Evolutionary conservation across 495 filamentous ascomycete species (phyloP).

Genomic region (Aspergillus coremiiformis): DNA sequence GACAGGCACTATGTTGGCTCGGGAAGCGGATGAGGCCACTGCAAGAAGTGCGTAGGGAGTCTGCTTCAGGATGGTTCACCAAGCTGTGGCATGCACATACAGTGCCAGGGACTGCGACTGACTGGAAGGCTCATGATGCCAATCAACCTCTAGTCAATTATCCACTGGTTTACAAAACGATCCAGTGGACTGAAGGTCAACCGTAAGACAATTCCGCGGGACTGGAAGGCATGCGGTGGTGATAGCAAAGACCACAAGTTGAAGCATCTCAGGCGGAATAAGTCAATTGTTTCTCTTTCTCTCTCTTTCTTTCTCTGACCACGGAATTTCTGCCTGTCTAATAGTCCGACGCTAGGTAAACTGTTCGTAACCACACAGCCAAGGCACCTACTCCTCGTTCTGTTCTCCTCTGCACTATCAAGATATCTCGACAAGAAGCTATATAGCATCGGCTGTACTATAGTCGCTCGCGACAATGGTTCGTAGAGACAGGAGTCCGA

Average conservation of each 20-base stretch:
- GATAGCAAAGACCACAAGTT: slow-evolving; percentile 18
- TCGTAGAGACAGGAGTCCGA: slow-evolving; percentile 19
- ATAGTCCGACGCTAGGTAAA: slow-evolving; percentile 45
- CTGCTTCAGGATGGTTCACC: not conserved
- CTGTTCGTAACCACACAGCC: slow-evolving; percentile 34
- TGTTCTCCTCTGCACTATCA: slow-evolving; percentile 52
- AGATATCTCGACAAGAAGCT: slow-evolving; percentile 61
- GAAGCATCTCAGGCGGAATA: slow-evolving; percentile 35
- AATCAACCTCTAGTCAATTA: slow-evolving; percentile 18
- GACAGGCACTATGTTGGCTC: not conserved
- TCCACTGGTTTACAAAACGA: slow-evolving; percentile 35
- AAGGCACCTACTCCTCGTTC: slow-evolving; percentile 45
- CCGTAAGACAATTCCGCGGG: slow-evolving; percentile 8
- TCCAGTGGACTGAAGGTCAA: slow-evolving; percentile 19
- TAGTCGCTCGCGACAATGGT: slow-evolving; percentile 34
- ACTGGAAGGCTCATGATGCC: not conserved
- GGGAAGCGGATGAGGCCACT: not conserved
- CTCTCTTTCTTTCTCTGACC: slow-evolving; percentile 29
- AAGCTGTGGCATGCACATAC: slow-evolving; percentile 12
- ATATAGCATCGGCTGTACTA: slow-evolving; percentile 55
- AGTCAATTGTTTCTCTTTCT: slow-evolving; percentile 34
- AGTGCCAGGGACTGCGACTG: slow-evolving; percentile 1
- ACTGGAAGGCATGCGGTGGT: slow-evolving; percentile 14
- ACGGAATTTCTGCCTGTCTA: slow-evolving; percentile 30
- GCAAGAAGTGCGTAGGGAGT: not conserved